phyloP scores from a whole-genome alignment of 163 green algal genomes.

The Scenedesmus sp. region DNA sequence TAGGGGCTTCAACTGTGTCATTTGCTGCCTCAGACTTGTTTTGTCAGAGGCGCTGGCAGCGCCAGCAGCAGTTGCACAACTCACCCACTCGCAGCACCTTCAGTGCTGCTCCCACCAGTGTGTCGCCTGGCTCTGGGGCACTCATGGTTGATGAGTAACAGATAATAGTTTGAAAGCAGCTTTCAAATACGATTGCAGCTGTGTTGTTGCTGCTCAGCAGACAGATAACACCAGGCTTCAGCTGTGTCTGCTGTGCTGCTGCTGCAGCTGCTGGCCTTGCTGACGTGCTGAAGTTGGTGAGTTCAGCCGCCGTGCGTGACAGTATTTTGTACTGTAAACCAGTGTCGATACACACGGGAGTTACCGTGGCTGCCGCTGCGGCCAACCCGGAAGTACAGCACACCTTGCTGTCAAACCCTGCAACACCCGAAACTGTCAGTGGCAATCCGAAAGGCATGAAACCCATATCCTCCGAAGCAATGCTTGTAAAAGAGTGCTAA shows the following conservation, averaged over 20 bases:
- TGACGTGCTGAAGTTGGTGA: background rate
- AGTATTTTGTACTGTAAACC: no score
- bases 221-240: background rate
- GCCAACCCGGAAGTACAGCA: background rate
- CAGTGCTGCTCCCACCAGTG: conserved; percentile 57
- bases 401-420: background rate
- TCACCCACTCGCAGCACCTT: conserved; percentile 54
- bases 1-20: no score
- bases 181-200: background rate
- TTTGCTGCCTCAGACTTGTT: background rate
- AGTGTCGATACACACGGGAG: no score
- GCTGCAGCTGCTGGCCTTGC: background rate
- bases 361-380: background rate
- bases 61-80: background rate
- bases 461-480: no score
- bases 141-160: background rate
- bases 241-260: background rate
- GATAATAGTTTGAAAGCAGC: no score
- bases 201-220: conserved; percentile 1
- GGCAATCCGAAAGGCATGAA: background rate
- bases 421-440: background rate
- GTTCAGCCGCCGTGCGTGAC: no score
- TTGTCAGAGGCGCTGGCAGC: background rate
- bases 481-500: background rate
- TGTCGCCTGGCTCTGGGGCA: conserved; percentile 42